These are phyloP conservation scores for Gillenia trifoliata DNA, from an alignment of 306 rosid genomes.

Conservation along the genomic window DNA sequence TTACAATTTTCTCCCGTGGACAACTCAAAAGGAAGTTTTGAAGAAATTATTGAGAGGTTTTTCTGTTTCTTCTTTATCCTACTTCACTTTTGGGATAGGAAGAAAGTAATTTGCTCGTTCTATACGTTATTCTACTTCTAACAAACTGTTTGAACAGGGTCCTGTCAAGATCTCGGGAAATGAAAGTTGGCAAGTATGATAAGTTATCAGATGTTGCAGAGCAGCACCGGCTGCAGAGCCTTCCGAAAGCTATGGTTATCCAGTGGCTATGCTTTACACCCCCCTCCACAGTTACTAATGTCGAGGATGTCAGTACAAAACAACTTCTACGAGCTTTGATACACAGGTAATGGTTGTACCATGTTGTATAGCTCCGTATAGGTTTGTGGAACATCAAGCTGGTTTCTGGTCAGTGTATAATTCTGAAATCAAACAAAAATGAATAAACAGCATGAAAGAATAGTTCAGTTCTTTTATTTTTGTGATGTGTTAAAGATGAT, in stretches of 20 bases:
- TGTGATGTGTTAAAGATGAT: neutral
- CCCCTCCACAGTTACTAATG: constrained; percentile 77
- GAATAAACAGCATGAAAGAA: neutral
- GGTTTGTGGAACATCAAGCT: constrained; percentile 4
- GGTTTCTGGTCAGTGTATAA: constrained; percentile 20
- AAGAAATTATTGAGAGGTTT: constrained; percentile 90
- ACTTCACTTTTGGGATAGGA: constrained; percentile 8
- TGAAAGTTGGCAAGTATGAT: constrained; percentile 59
- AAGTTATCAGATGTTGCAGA: constrained; percentile 71
- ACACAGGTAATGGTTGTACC: constrained; percentile 57
- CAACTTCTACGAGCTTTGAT: constrained; percentile 74
- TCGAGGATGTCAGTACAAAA: constrained; percentile 59
- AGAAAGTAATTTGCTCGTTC: constrained; percentile 9
- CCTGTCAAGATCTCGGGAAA: constrained; percentile 84
- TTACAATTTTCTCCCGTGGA: constrained; percentile 71
- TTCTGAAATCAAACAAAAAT: neutral
- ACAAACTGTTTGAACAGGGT: constrained; percentile 56
- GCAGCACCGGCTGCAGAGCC: constrained; percentile 88
- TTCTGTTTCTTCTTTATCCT: neutral
- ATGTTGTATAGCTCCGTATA: neutral
- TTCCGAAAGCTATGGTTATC: constrained; percentile 86
- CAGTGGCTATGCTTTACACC: constrained; percentile 99
- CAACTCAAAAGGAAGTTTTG: constrained; percentile 85
- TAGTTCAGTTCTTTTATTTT: neutral
- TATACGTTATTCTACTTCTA: constrained; percentile 13